Evolutionary conservation across 352 stramenopile species (phyloP), one percentile per base, ranked within the genome.

Genomic region (Pythium chondricola): DNA sequence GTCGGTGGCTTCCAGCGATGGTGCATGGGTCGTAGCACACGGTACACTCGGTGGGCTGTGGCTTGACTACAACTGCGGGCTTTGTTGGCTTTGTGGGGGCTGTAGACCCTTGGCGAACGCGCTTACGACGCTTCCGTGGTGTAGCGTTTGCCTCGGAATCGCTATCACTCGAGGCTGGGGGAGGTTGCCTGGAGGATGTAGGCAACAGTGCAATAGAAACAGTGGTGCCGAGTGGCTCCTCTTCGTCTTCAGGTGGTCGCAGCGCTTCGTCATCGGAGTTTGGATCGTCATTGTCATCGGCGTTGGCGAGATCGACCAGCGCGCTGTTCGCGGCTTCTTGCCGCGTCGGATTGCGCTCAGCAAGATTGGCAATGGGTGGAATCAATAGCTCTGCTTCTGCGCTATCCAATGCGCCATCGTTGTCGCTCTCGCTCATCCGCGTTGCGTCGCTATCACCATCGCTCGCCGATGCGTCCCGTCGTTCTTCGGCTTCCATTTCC

Each of bases 1-100:
- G 69, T 1, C 79, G 76, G 47, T 91, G 79, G n/a, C 62, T 52
- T 0, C 79, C 79, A 6, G 64, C 36, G 5, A 74, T 52, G 9
- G 71, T 83, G 51, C 79, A 91, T 22, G 63, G 56, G 26, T 91
- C 79, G 52, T 74, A 87, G 63, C 79, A 91, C 20, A 91, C 71
- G 1, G 74, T 70, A 46, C 79, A 91, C 63, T 91, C 79, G 3
- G 74, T 88, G 6, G 78, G 52, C 52, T 86, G 61, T 2, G 68
- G 18, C 50, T 71, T 74, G 41, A 58, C 31, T n/a, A 71, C 52
- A 6, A 72, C 58, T 17, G 44, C 50, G 4, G 54, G 54, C 41
- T 56, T 52, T 10, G 21, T 18, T 20, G n/a, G n/a, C n/a, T n/a
- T n/a, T n/a, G n/a, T n/a, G n/a, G n/a, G n/a, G n/a, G n/a, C n/a